Base-by-base conservation (phyloP, 495 filamentous ascomycete genomes). In the Aspergillus sclerotioniger region DNA sequence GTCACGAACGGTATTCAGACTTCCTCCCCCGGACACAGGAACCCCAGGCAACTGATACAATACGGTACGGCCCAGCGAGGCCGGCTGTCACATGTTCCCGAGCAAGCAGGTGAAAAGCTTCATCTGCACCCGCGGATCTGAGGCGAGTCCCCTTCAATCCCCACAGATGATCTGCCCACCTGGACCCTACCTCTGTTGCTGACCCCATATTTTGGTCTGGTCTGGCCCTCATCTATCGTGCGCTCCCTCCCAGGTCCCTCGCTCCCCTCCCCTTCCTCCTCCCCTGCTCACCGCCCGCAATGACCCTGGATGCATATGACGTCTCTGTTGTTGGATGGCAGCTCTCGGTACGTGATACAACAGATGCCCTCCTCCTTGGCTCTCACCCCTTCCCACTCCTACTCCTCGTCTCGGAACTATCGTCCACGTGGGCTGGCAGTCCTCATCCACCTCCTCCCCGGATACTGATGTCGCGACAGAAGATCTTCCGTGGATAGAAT, bases 401-500 rank as follows among this genome's bases (percentile, higher is more conserved):
- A 19, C 37, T 56, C 43, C 31, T 43, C 21, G 29, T 50, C 37
- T 1, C 31, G 13, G 25, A 29, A 54, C 19, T 12, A 13, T 45
- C n/a, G 20, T 43, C 37, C 21, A 45, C 33, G 33, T 25, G 37
- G 37, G 37, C 37, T 41, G 37, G 37, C 12, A n/a, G 37, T 41
- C 37, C 37, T 15, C 37, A 41, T 41, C 37, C 13, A 13, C 10
- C 8, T 41, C 7, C 37, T 41, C 10, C 47, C 16, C 46, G 16
- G 19, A 58, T 62, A 51, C 71, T 69, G 44, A 61, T 63, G 64
- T 52, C 52, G 35, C 51, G 46, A 35, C 55, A 70, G 65, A 78
- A 83, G 83, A 87, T 72, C 78, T 84, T 59, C 84, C 84, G 72
- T 88, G 85, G 85, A 79, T 83, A 72, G 72, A 73, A 73, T 82